Evolutionary conservation across 23 red algal genomes (phyloP), one percentile per base, ranked within the genome.

Genomic region (Gracilariopsis chorda): DNA sequence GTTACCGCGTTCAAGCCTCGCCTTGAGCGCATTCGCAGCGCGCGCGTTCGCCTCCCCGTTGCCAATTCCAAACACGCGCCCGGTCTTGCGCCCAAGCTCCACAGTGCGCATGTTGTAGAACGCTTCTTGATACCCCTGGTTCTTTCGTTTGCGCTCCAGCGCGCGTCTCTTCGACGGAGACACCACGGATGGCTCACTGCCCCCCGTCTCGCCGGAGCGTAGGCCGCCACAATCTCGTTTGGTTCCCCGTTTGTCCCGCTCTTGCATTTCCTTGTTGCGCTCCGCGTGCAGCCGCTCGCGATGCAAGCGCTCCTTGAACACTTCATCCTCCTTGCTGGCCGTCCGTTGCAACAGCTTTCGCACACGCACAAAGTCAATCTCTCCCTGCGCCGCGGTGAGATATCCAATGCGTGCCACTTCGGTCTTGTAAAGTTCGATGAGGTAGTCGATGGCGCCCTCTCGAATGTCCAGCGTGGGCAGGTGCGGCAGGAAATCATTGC

Each of bases 401-500:
- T 95, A 92, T 30, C 97, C 97, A 25, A 90, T 79, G 11, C 51
- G 61, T 23, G 65, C 79, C 20, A 95, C 44, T 34, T 85, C 59
- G 0, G 78, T 78, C 70, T 99, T 99, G 97, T 99, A 99, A 0
- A 96, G 78, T 61, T 94, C 90, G 29, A 99, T 88, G 19, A 99
- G 78, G 42, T 94, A 93, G 69, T 99, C 94, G 65, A 99, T 87
- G 0, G 93, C 97, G 21, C 97, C 97, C 36, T 99, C 97, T 37
- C 97, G 93, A 81, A 99, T 99, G 51, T 99, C 93, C 41, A 99
- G 79, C 20, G 93, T 81, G 0, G 97, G 97, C 42, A 99, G 68
- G 62, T 99, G 97, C 16, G 97, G 97, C 40, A 99, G 56, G 55
- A 99, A 99, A 58, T 99, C 97, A 52, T 99, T 99, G 55, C 97